phyloP scores from a whole-genome alignment of 306 rosid genomes.

The Lithocarpus polystachyus region DNA sequence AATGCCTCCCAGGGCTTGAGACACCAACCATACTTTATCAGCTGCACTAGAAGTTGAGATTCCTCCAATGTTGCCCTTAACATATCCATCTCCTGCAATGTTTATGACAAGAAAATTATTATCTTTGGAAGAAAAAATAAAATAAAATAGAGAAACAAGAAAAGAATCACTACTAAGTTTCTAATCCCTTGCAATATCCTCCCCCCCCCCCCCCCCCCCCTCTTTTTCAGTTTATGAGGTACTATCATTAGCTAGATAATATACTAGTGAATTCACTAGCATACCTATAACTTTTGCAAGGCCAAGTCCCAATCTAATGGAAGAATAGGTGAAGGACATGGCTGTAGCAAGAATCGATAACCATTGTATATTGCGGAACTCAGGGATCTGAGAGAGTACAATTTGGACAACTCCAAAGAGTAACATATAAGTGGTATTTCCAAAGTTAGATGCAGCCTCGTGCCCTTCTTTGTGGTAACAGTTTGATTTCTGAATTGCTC shows the following conservation, averaged over 20 bases:
- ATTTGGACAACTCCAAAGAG: constrained; percentile 56
- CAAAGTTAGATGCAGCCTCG: constrained; percentile 30
- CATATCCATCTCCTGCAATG: constrained; percentile 56
- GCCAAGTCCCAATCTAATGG: constrained; percentile 62
- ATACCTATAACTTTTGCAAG: constrained; percentile 34
- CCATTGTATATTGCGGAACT: constrained; percentile 71
- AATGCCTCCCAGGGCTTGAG: constrained; percentile 85
- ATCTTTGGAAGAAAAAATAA: constrained; percentile 47
- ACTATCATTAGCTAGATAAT: no score
- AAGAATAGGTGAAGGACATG: constrained; percentile 72
- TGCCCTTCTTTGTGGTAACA: constrained; percentile 36
- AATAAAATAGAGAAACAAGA: constrained; percentile 69
- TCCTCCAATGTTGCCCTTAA: constrained; percentile 55
- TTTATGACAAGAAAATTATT: constrained; percentile 16
- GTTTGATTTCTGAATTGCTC: constrained; percentile 44
- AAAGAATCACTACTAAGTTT: background rate
- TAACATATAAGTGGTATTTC: constrained; percentile 43
- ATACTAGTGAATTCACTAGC: background rate
- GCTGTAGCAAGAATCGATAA: constrained; percentile 70
- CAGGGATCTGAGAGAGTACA: constrained; percentile 71
- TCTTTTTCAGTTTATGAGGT: no score
- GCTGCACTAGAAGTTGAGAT: constrained; percentile 32
- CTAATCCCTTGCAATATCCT: no score
- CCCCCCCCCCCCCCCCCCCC: no score
- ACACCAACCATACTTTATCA: constrained; percentile 55